A percentile compares a stretch with the other conserved stretches of the same genome.
These are phyloP conservation scores for Papiliotrema laurentii DNA, from an alignment of 1,284 basidiomycete species.

Conservation along the genomic window DNA sequence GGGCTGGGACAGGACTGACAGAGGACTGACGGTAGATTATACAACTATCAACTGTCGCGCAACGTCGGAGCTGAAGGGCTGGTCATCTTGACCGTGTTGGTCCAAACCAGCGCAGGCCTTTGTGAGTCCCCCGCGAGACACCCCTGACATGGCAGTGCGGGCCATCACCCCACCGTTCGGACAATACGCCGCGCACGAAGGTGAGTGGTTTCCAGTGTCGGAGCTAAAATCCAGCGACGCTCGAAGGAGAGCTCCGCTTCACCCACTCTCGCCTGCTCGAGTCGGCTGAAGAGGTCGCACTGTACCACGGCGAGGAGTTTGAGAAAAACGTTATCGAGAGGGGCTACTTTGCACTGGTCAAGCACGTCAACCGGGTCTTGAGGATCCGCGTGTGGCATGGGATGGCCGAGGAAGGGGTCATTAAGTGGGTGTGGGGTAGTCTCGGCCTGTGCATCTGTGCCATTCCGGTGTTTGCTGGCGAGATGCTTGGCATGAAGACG, in stretches of 20 bases:
- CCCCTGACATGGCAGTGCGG: constrained; percentile 58
- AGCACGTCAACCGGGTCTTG: constrained; percentile 82
- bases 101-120: constrained; percentile 73
- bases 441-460: constrained; percentile 90
- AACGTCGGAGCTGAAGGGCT: constrained; percentile 95
- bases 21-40: constrained; percentile 57
- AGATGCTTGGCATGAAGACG: constrained; percentile 64
- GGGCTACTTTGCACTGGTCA: constrained; percentile 80
- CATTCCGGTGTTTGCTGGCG: constrained; percentile 85
- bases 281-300: constrained; percentile 89
- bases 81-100: constrained; percentile 73
- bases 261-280: constrained; percentile 90
- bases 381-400: constrained; percentile 82
- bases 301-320: constrained; percentile 83
- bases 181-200: constrained; percentile 67
- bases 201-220: constrained; percentile 11
- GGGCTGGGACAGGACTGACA: not conserved
- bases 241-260: constrained; percentile 85
- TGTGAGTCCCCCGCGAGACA: constrained; percentile 54
- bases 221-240: constrained; percentile 59
- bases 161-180: constrained; percentile 91
- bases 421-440: constrained; percentile 97
- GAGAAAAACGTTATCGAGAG: constrained; percentile 92
- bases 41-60: constrained; percentile 91
- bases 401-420: constrained; percentile 88